Percentiles rank a stretch among this genome's conserved stretches.
Conservation (phyloP, 2,329 filamentous ascomycete species). For the Lecanicillium sp. region DNA sequence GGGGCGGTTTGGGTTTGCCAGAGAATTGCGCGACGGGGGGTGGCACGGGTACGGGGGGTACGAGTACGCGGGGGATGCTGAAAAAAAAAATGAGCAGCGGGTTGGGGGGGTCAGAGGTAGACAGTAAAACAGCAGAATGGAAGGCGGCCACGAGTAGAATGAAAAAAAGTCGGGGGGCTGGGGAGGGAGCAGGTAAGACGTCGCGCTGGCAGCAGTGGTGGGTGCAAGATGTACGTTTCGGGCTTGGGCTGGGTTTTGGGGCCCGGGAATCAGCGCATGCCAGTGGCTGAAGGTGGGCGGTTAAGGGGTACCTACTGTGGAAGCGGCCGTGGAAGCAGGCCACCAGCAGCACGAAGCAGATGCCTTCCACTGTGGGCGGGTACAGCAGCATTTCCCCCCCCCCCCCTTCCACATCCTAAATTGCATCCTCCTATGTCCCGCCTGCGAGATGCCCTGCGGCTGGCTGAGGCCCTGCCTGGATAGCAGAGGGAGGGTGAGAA, state of each 20-base stretch:
- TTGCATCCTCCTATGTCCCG: too few species aligned
- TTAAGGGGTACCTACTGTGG: too few species aligned
- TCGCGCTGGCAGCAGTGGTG: conserved; percentile 22
- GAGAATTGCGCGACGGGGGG: too few species aligned
- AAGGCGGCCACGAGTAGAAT: neutral
- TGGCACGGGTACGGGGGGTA: too few species aligned
- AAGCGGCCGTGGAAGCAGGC: too few species aligned
- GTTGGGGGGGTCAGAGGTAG: conserved; percentile 16
- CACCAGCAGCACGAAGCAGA: too few species aligned
- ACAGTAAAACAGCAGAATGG: conserved; percentile 18
- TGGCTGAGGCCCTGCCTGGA: too few species aligned
- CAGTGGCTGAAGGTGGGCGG: conserved; percentile 6
- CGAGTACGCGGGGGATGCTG: conserved; percentile 5
- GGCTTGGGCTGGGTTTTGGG: conserved; percentile 11
- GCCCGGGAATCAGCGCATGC: conserved; percentile 22
- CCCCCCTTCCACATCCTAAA: too few species aligned
- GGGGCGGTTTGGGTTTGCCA: conserved; percentile 11
- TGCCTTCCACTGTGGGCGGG: too few species aligned
- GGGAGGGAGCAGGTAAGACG: conserved; percentile 10
- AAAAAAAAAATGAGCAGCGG: conserved; percentile 18
- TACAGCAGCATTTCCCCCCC: too few species aligned
- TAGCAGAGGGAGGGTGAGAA: neutral
- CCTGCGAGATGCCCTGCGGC: too few species aligned
- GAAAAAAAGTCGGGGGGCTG: conserved; percentile 21
- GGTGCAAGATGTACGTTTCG: conserved; percentile 27